Evolutionary conservation across 2,329 filamentous ascomycete genomes (phyloP), one percentile per base, ranked within the genome.

Genomic region (Emergomyces pasteurianus): DNA sequence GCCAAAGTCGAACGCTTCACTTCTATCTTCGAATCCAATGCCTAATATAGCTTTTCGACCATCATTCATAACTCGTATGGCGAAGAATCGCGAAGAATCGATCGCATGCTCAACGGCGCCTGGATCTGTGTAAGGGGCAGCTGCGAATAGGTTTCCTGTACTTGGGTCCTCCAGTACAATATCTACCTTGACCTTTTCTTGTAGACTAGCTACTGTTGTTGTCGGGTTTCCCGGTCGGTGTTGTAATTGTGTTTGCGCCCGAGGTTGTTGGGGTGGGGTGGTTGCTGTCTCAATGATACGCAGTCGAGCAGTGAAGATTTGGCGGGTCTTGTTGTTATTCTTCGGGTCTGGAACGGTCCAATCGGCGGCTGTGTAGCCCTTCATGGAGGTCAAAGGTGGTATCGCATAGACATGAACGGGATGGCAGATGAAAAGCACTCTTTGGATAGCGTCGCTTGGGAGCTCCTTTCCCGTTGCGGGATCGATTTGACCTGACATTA

Each of bases 401-500:
- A 95, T 91, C 70, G 87, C 85, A 81, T 95, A 96, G 79, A 95
- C 83, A 78, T 95, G 89, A 65, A 94, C 87, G 65, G 81, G 79
- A 68, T 81, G 78, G 64, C 86, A 83, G 72, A 91, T 78, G 81
- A 90, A 92, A 73, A 95, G 86, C 71, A 94, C 80, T 72, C 90
- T 86, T 75, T 94, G 89, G 75, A 95, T 92, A 68, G 90, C 87
- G 71, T 89, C 88, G 58, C 83, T 72, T 60, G 88, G 86, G 66
- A 90, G 81, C 65, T 85, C 74, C 40, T 77, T 77, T 67, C 86
- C 86, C 26, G 88, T 92, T 60, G 85, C 80, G 58, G 88, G 88
- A 75, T 94, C 88, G 71, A 84, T 78, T 60, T 80, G 76, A 68
- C 85, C 80, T 1, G 61, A 60, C 54, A 60, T 61, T 49, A 21